A percentile compares a stretch with the other conserved stretches of the same genome.
Conservation (phyloP, 768 basidiomycete genomes). For the Inosperma sp. region DNA sequence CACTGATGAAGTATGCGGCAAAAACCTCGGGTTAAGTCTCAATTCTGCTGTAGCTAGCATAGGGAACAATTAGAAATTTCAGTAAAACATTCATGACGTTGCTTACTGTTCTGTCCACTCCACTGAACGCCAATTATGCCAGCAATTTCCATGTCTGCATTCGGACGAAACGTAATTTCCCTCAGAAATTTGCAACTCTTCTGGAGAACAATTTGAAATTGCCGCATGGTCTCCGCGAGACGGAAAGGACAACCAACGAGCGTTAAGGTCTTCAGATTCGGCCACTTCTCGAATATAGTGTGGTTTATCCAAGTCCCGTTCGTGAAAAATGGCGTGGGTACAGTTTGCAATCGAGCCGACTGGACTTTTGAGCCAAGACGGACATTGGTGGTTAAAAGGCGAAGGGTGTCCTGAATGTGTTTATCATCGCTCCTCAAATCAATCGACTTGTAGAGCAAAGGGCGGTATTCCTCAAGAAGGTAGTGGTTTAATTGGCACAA, state of each 20-base stretch:
- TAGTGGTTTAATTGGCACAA: no score
- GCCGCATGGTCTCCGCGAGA: neutral
- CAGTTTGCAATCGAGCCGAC: no score
- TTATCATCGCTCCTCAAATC: neutral
- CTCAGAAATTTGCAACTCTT: neutral
- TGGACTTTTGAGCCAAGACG: no score
- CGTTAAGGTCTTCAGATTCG: neutral
- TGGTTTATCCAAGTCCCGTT: neutral
- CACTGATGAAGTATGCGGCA: neutral
- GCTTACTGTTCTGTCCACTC: no score
- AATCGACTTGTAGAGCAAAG: neutral
- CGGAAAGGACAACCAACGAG: neutral
- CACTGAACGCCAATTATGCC: no score
- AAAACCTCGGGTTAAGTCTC: neutral
- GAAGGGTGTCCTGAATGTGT: neutral
- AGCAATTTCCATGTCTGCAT: neutral
- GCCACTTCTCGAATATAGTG: neutral
- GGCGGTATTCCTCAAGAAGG: neutral
- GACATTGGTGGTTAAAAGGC: neutral
- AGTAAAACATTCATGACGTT: no score
- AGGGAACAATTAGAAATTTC: neutral
- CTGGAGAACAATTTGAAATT: neutral
- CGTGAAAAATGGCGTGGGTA: no score
- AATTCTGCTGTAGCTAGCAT: neutral
- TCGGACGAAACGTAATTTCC: neutral